Evolutionary conservation across 1,284 basidiomycete genomes (phyloP), one percentile per base, ranked within the genome.

Genomic region (Apiotrichum siamense): DNA sequence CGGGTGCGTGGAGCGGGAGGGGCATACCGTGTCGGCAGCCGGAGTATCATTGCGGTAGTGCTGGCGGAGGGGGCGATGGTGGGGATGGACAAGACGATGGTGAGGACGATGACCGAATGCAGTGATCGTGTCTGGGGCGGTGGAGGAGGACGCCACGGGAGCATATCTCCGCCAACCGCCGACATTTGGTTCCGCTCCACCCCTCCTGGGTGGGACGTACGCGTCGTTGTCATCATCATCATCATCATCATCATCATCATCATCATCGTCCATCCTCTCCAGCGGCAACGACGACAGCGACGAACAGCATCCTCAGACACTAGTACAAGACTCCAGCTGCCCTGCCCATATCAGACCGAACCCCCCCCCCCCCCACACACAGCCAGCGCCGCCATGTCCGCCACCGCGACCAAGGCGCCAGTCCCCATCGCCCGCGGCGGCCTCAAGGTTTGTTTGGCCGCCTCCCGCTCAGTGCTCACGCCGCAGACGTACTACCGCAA

Each of bases 401-500:
- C 55, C 12, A 54, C 55, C 12, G 40, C 55, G 17, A 54, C 55
- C 12, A 57, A 57, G 49, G 40, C 46, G 25, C 54, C 46, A 9
- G 52, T 51, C 36, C 47, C 47, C 25, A 41, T 54, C 20, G 55
- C 55, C n/a, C 48, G 51, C 37, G 52, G 50, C 32, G 55, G 55
- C 20, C 47, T 57, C 42, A 57, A 57, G 50, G 55, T 53, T 3
- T 1, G 48, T 23, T 18, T 12, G 15, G 7, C 23, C 6, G 23
- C 23, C 7, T 13, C 39, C 9, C 24, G 12, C 33, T 36, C 21
- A 18, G 11, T 2, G n/a, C 13, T 27, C n/a, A 7, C 39, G 33
- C n/a, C 2, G 25, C 68, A 89, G 70, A 84, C 87, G 3, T 97
- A 97, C 78, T 97, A 96, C 72, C 87, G 92, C 69, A 86, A 89